Percentiles rank a stretch among this genome's conserved stretches.
These are phyloP conservation scores for Hsuehochloa calcarea DNA, from an alignment of 176 grass and related monocot genomes.

Conservation along the genomic window DNA sequence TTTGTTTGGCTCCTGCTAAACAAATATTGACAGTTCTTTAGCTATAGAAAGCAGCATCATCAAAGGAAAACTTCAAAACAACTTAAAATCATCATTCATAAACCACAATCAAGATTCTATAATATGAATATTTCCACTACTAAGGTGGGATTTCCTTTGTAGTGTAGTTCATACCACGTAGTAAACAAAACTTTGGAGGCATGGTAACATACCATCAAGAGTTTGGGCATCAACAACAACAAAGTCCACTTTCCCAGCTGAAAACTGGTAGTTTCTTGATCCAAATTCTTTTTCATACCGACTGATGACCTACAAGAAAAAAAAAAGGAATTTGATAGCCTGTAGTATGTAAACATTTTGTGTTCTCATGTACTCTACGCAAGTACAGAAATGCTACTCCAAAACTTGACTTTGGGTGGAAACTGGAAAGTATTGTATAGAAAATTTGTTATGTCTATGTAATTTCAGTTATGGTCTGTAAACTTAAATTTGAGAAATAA, in stretches of 20 bases:
- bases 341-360: neutral
- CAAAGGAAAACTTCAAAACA: neutral
- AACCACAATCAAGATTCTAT: constrained; percentile 11
- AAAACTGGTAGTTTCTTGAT: constrained; percentile 81
- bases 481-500: too few relatives aligned
- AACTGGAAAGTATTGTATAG: too few relatives aligned
- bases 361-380: neutral
- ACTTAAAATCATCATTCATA: constrained; percentile 19
- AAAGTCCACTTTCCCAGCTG: constrained; percentile 43
- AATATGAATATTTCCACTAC: constrained; percentile 25
- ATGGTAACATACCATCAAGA: constrained; percentile 73
- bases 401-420: neutral
- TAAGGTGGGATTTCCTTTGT: constrained; percentile 7
- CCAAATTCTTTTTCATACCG: constrained; percentile 90
- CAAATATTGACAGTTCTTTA: constrained; percentile 29
- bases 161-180: constrained; percentile 17
- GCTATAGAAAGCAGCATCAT: constrained; percentile 14
- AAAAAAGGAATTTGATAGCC: constrained; percentile 4
- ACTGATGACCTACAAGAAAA: constrained; percentile 59
- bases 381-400: constrained; percentile 17
- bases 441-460: too few relatives aligned
- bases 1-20: constrained; percentile 61
- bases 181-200: constrained; percentile 13
- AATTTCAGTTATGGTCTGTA: too few relatives aligned
- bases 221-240: constrained; percentile 96